These are phyloP conservation scores for Dactylonectria macrodidyma DNA, from an alignment of 2,329 filamentous ascomycete species.

Conservation along the genomic window DNA sequence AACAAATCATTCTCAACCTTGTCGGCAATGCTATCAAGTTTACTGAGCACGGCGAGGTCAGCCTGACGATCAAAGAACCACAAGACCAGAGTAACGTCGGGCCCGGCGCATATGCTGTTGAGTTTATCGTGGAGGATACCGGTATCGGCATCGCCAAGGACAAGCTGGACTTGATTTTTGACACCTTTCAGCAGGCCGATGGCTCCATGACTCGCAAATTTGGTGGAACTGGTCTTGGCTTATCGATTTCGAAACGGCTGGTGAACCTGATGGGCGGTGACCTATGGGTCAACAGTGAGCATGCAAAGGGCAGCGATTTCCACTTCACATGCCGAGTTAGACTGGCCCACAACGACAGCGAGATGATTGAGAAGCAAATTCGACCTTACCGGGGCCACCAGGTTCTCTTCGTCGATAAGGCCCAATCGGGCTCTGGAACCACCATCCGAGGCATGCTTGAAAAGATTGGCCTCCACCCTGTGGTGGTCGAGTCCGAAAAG, in stretches of 20 bases:
- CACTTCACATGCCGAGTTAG: constrained; percentile 96
- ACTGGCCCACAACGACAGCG: constrained; percentile 83
- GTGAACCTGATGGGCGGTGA: constrained; percentile 97
- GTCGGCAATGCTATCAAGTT: constrained; percentile 99
- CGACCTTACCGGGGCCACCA: constrained; percentile 93
- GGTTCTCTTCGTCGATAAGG: constrained; percentile 95
- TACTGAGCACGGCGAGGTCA: constrained; percentile 96
- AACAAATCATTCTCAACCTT: constrained; percentile 96
- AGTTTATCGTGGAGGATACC: constrained; percentile 96
- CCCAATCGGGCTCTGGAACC: constrained; percentile 82
- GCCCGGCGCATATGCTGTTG: constrained; percentile 88
- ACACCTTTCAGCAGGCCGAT: constrained; percentile 98
- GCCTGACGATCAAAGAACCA: constrained; percentile 85
- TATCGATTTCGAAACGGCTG: constrained; percentile 95
- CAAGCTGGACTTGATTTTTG: constrained; percentile 97
- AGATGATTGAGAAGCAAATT: constrained; percentile 85
- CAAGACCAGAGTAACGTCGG: constrained; percentile 75
- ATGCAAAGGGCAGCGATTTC: constrained; percentile 92
- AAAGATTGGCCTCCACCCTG: constrained; percentile 83
- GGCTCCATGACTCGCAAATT: constrained; percentile 97
- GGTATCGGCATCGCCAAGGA: constrained; percentile 97
- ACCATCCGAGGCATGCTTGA: constrained; percentile 85
- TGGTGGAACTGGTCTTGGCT: constrained; percentile 91
- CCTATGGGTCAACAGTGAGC: constrained; percentile 95
- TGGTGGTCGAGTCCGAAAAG: constrained; percentile 85